These are phyloP conservation scores for Nigrograna mackinnonii DNA, from an alignment of 2,329 filamentous ascomycete species.

Conservation along the genomic window DNA sequence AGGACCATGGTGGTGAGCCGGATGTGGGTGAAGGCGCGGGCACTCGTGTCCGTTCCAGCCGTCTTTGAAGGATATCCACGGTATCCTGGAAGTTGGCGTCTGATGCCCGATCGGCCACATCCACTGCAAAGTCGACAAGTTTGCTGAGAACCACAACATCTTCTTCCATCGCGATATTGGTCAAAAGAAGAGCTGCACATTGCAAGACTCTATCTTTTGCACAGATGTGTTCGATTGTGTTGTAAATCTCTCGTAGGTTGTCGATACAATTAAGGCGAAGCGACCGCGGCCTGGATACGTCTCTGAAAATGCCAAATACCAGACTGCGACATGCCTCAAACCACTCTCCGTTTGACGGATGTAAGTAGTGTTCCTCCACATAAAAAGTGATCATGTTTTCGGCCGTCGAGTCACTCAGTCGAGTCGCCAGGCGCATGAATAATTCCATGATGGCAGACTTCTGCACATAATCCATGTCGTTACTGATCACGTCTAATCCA, in stretches of 20 bases:
- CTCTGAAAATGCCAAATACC: constrained; percentile 65
- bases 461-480: constrained; percentile 60
- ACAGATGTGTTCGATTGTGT: constrained; percentile 58
- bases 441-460: constrained; percentile 69
- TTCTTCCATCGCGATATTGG: constrained; percentile 64
- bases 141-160: constrained; percentile 68
- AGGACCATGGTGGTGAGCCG: constrained; percentile 17
- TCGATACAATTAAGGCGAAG: constrained; percentile 67
- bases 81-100: constrained; percentile 58
- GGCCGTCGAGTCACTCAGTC: constrained; percentile 67
- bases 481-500: constrained; percentile 31
- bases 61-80: constrained; percentile 47
- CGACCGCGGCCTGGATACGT: constrained; percentile 62
- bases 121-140: constrained; percentile 66
- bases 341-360: constrained; percentile 72
- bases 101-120: constrained; percentile 65
- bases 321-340: constrained; percentile 65
- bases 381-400: constrained; percentile 69
- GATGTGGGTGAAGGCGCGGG: constrained; percentile 15
- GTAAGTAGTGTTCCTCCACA: constrained; percentile 70
- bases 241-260: constrained; percentile 57
- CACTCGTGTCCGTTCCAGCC: constrained; percentile 24
- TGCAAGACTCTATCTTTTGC: constrained; percentile 61
- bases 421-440: constrained; percentile 63
- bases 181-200: constrained; percentile 65